Evolutionary conservation across 2,329 filamentous ascomycete species (phyloP).

Genomic region (Lachnellula hyalina): DNA sequence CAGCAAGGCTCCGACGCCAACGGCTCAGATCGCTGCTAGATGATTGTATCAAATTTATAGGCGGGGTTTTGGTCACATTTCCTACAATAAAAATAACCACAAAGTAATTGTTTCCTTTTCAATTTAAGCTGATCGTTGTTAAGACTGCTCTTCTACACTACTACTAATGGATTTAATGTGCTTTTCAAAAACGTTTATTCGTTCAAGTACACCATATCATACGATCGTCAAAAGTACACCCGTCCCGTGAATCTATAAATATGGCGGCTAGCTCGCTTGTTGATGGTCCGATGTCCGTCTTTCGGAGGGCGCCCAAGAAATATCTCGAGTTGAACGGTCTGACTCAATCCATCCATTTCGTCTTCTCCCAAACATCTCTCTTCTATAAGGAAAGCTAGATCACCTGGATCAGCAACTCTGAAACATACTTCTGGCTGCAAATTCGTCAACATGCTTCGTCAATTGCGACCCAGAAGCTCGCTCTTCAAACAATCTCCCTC

Average conservation of each 20-base stretch:
- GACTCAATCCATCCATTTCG: neutral
- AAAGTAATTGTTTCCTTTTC: neutral
- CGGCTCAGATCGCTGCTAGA: neutral
- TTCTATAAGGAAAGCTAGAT: neutral
- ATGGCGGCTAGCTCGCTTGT: neutral
- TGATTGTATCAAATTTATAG: too few relatives aligned
- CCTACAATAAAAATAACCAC: too few relatives aligned
- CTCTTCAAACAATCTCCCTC: conserved; percentile 31
- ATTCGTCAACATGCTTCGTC: conserved; percentile 41
- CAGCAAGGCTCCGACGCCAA: conserved; percentile 3
- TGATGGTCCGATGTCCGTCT: neutral
- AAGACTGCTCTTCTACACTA: neutral
- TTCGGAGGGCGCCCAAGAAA: neutral
- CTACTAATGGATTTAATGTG: neutral
- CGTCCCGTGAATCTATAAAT: neutral
- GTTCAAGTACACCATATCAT: too few relatives aligned
- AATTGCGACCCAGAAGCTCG: conserved; percentile 39
- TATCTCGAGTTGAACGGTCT: neutral
- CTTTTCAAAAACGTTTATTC: too few relatives aligned
- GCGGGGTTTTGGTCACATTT: too few relatives aligned
- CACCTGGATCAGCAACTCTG: neutral
- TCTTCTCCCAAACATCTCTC: neutral
- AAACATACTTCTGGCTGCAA: neutral
- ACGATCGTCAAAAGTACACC: neutral
- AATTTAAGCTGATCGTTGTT: neutral